A percentile compares a stretch with the other conserved stretches of the same genome.
These are phyloP conservation scores for Brassica hybrid DNA, from an alignment of 441 rosid genomes.

Conservation along the genomic window DNA sequence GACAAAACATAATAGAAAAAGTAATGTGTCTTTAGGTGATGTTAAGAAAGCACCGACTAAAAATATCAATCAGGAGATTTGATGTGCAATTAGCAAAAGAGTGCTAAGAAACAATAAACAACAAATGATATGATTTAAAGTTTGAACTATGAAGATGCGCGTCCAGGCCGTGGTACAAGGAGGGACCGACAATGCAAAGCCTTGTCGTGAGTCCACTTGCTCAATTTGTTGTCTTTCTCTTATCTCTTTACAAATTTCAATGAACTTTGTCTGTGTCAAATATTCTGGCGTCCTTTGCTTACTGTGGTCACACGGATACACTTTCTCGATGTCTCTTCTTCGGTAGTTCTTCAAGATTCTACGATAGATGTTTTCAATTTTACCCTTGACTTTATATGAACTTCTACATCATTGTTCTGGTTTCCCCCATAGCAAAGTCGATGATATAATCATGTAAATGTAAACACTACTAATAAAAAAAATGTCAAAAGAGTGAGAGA, in stretches of 20 bases:
- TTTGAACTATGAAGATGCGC: not conserved
- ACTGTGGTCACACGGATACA: constrained; percentile 13
- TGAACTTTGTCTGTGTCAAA: constrained; percentile 12
- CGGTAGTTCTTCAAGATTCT: not conserved
- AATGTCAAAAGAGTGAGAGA: not conserved
- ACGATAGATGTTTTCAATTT: not conserved
- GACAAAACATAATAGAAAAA: not conserved
- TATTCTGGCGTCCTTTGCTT: not conserved
- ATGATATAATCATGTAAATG: not conserved
- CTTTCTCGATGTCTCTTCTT: not conserved
- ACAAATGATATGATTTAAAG: not conserved
- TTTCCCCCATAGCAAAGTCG: not conserved
- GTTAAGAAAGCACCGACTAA: not conserved
- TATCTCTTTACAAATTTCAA: constrained; percentile 16
- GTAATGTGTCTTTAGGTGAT: not conserved
- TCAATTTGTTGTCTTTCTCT: constrained; percentile 29
- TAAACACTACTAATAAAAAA: not conserved
- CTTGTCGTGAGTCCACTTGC: constrained; percentile 31
- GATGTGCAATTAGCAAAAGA: not conserved
- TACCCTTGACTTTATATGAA: not conserved
- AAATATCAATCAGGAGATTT: not conserved
- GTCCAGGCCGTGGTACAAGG: constrained; percentile 28
- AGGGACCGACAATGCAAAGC: constrained; percentile 30
- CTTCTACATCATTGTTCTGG: not conserved
- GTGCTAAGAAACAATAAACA: not conserved